phyloP scores from a whole-genome alignment of 192 early-diverging fungal species.

The Globomyces pollinis-pini region DNA sequence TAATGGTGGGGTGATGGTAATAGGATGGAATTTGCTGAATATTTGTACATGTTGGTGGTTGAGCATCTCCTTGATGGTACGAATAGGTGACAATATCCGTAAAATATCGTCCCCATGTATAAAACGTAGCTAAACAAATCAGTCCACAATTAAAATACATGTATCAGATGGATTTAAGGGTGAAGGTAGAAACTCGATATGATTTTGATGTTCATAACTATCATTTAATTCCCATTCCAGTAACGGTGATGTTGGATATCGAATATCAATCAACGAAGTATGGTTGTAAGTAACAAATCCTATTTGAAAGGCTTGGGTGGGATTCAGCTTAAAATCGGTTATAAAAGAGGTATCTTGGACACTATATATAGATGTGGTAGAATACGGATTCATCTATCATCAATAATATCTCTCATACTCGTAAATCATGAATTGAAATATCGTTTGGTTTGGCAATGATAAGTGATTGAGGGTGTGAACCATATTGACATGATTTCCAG shows the following conservation, averaged over 20 bases:
- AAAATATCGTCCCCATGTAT: constrained; percentile 3
- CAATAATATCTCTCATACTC: background rate
- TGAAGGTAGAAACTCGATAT: background rate
- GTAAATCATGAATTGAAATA: background rate
- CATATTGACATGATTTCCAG: background rate
- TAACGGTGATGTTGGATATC: background rate
- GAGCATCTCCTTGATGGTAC: background rate
- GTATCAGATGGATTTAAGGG: background rate
- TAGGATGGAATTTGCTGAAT: too few species aligned
- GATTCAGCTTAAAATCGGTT: background rate
- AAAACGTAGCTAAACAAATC: too few species aligned
- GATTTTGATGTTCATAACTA: background rate
- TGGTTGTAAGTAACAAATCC: background rate
- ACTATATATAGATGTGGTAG: too few species aligned
- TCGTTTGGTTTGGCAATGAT: background rate
- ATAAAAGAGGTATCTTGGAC: too few species aligned
- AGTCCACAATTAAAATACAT: too few species aligned
- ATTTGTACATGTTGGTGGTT: too few species aligned
- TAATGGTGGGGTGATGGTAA: too few species aligned
- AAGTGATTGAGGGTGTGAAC: background rate
- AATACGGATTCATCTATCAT: background rate
- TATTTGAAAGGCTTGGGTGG: background rate
- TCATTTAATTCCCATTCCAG: background rate
- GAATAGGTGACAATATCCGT: background rate
- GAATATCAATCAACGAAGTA: background rate